Base-by-base conservation (phyloP, 2,329 filamentous ascomycete species). In the Fusarium praegraminearum region DNA sequence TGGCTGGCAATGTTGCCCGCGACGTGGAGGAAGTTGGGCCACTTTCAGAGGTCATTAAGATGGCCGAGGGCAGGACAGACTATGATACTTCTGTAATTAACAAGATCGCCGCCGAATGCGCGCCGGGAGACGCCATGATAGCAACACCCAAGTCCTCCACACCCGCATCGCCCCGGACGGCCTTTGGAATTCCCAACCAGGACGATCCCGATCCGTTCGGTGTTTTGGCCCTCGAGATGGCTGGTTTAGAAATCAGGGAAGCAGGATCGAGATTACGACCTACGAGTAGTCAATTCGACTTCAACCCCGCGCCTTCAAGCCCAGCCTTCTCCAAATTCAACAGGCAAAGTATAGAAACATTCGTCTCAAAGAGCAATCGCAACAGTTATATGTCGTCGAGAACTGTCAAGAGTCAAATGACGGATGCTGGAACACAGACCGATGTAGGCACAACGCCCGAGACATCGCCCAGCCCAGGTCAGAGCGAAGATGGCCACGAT, bases 191-290 rank as follows among this genome's bases (percentile, higher is more conserved):
- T 18, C 94, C 93, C 1, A 89, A 91, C 67, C 81, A 83, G 5
- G 89, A 94, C 57, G 95, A 98, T 73, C 94, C 94, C 0, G 95
- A 98, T 77, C 95, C 95, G 1, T 98, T 93, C 76, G 95, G 95
- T 26, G 92, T 98, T 28, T 87, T 94, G 69, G 94, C 95, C 10
- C 82, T 98, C n/a, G 93, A 97, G 77, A 91, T 93, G 83, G 92
- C 94, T 65, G 95, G 95, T 4, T 83, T 98, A 58, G 93, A 95
- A 73, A 96, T 98, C 70, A 88, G 92, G 54, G 94, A 98, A 81
- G 94, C 94, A n/a, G 94, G 93, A 35, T 88, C 89, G 51, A 76
- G 75, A 9, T 84, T 88, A 56, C 85, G 93, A 57, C 93, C 94
- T 4, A 85, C 87, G 26, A 93, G 91, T 81, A 93, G 91, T 61